A percentile compares a stretch with the other conserved stretches of the same genome.
These are phyloP conservation scores for Hemileia vastatrix DNA, from an alignment of 1,284 basidiomycete genomes.

Conservation along the genomic window DNA sequence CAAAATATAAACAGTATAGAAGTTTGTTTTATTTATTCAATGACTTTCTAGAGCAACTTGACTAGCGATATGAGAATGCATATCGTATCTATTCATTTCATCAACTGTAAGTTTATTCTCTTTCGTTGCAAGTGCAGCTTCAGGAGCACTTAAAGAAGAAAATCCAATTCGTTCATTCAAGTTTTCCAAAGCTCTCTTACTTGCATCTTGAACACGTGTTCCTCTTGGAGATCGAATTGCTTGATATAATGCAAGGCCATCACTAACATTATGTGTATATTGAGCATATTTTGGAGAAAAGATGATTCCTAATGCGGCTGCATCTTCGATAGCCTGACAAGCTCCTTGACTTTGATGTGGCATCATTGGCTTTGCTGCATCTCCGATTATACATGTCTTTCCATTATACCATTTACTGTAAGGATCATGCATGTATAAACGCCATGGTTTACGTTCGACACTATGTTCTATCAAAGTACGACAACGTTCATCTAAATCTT, in stretches of 20 bases:
- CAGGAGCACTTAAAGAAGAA: slow-evolving; percentile 37
- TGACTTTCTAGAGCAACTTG: no score
- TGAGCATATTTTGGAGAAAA: slow-evolving; percentile 34
- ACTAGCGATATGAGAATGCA: no score
- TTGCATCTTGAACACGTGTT: slow-evolving; percentile 44
- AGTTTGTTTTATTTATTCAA: slow-evolving; percentile 36
- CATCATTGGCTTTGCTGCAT: slow-evolving; percentile 43
- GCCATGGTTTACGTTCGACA: slow-evolving; percentile 45
- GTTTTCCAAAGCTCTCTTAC: slow-evolving; percentile 43
- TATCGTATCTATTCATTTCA: slow-evolving; percentile 42
- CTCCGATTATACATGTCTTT: slow-evolving; percentile 36
- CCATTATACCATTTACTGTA: slow-evolving; percentile 36
- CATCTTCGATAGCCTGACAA: slow-evolving; percentile 42
- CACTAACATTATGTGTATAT: slow-evolving; percentile 39
- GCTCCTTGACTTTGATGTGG: slow-evolving; percentile 41
- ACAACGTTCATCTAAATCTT: slow-evolving; percentile 41
- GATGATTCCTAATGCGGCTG: slow-evolving; percentile 40
- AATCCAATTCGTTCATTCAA: slow-evolving; percentile 47
- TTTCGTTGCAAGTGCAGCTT: slow-evolving; percentile 40
- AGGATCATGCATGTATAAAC: slow-evolving; percentile 44
- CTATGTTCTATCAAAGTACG: slow-evolving; percentile 41
- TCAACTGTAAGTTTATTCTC: slow-evolving; percentile 35
- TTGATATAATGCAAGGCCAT: slow-evolving; percentile 44
- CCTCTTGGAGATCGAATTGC: slow-evolving; percentile 45
- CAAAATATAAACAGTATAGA: slow-evolving; percentile 7